These are phyloP conservation scores for Solanum corneliomulleri DNA, from an alignment of 257 asterid species.

Conservation along the genomic window DNA sequence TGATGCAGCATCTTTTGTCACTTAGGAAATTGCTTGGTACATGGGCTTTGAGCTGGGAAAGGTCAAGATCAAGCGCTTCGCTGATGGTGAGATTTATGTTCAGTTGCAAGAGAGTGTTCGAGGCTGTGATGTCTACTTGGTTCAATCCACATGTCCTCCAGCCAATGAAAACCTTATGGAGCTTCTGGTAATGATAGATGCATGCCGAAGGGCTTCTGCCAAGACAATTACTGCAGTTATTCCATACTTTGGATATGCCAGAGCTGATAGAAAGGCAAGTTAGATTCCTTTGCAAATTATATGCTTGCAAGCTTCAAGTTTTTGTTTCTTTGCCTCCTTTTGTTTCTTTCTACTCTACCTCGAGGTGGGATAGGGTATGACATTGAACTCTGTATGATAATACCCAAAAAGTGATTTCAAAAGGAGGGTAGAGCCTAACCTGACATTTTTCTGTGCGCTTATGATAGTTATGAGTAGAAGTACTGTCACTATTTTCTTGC, in stretches of 20 bases:
- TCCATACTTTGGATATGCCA: slow-evolving; percentile 91
- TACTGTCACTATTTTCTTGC: background rate
- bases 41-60: slow-evolving; percentile 84
- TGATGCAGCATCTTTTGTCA: background rate
- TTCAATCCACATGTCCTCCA: slow-evolving; percentile 84
- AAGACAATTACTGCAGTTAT: slow-evolving; percentile 78
- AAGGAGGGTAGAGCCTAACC: background rate
- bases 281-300: background rate
- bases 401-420: background rate
- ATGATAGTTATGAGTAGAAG: background rate
- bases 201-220: slow-evolving; percentile 94
- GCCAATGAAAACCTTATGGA: slow-evolving; percentile 93
- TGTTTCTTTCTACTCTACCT: background rate
- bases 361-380: background rate
- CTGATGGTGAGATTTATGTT: slow-evolving; percentile 91
- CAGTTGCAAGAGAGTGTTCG: slow-evolving; percentile 94
- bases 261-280: slow-evolving; percentile 84
- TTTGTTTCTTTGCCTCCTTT: background rate
- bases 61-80: slow-evolving; percentile 58
- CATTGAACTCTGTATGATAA: background rate
- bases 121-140: slow-evolving; percentile 76
- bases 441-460: background rate
- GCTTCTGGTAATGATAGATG: slow-evolving; percentile 86
- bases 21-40: slow-evolving; percentile 84
- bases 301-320: background rate